Evolutionary conservation across 2,329 filamentous ascomycete genomes (phyloP), one percentile per base, ranked within the genome.

Genomic region (Ceratocystis albifundus): DNA sequence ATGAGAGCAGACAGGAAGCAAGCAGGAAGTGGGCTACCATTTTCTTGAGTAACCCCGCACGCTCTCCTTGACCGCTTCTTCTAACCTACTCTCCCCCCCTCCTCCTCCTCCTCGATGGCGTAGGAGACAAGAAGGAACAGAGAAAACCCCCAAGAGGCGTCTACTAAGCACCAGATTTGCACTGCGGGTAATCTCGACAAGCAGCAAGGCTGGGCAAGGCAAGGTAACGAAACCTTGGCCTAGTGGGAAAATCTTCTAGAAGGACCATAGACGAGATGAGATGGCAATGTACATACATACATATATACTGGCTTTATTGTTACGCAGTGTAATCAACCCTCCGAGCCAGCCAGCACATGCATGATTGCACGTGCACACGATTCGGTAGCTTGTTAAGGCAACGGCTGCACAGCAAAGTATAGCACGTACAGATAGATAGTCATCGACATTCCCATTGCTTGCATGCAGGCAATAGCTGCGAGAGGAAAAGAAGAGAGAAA

Each of bases 211-310:
- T 1, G 25, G n/a, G 25, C 53, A 17, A 17, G 10, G 32, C 17
- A 25, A 30, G 28, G 28, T 5, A 6, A 57, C 22, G 32, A 5
- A 30, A 57, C 7, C 28, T 17, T 59, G 28, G 25, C 17, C 25
- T 32, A 17, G 20, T 28, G 3, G 32, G 48, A 53, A 53, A 59
- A 32, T 59, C 17, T 59, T 59, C 53, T 59, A 59, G 53, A 59
- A 59, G 53, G 53, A 59, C 53, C 53, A 30, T 59, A 59, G 53
- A 59, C 53, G 53, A 59, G 53, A 59, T 59, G 53, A 59, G 53
- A 59, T 32, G 28, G 53, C 25, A 59, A 59, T 59, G 53, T 59
- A 30, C 25, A 59, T 59, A n/a, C n/a, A n/a, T n/a, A n/a, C n/a
- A n/a, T n/a, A n/a, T n/a, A n/a, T n/a, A 59, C 17, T 59, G 17